Percentiles rank a stretch among this genome's conserved stretches.
These are phyloP conservation scores for Boletus rubescentipes DNA, from an alignment of 768 basidiomycete genomes.

Conservation along the genomic window DNA sequence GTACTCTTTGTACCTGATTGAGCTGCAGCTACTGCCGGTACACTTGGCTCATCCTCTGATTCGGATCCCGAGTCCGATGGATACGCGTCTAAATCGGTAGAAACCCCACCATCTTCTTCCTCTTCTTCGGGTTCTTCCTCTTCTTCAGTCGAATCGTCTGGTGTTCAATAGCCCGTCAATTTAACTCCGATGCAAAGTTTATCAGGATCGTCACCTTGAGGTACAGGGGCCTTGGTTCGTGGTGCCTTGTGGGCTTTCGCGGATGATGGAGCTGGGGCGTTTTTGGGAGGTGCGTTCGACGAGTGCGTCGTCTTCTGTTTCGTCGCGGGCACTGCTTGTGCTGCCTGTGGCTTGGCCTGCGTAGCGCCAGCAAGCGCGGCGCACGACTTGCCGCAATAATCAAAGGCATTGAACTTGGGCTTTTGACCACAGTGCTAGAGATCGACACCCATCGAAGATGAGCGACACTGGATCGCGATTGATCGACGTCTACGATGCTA, in stretches of 20 bases:
- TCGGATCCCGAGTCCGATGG: conserved; percentile 31
- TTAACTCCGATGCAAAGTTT: conserved; percentile 6
- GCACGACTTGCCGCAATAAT: conserved; percentile 67
- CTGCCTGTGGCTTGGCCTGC: conserved; percentile 16
- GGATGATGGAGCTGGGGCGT: neutral
- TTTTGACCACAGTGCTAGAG: conserved; percentile 52
- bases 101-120: conserved; percentile 20
- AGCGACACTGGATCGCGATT: conserved; percentile 25
- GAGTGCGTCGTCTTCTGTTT: conserved; percentile 22
- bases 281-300: conserved; percentile 11
- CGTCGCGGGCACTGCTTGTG: conserved; percentile 10
- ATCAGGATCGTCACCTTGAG: conserved; percentile 23
- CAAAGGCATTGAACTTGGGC: conserved; percentile 57
- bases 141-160: conserved; percentile 29
- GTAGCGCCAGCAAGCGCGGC: conserved; percentile 45
- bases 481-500: conserved; percentile 21
- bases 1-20: conserved; percentile 6
- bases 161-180: conserved; percentile 7
- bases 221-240: conserved; percentile 10
- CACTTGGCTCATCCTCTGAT: conserved; percentile 21
- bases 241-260: conserved; percentile 16
- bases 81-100: conserved; percentile 33
- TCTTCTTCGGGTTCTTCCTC: conserved; percentile 24
- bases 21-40: conserved; percentile 8
- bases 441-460: conserved; percentile 26